phyloP scores from a whole-genome alignment of 1,139 yeast species.

The Suhomyces choctaworum region DNA sequence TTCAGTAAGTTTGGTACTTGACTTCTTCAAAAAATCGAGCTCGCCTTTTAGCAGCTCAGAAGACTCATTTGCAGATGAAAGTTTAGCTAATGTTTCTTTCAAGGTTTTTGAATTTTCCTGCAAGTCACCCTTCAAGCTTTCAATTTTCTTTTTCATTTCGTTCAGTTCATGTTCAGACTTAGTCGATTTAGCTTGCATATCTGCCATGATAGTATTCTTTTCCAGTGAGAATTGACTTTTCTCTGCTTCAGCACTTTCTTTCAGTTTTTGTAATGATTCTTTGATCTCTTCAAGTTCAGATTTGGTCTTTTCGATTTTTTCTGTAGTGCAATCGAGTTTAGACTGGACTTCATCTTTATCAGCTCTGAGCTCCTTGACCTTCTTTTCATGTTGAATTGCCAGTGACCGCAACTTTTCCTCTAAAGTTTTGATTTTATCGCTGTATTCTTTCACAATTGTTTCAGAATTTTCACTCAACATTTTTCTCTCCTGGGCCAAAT shows the following conservation, averaged over 20 bases:
- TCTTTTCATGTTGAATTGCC: conserved; percentile 15
- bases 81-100: too few species aligned
- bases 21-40: too few species aligned
- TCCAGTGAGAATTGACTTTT: too few species aligned
- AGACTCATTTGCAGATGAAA: too few species aligned
- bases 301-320: conserved; percentile 8
- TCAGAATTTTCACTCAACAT: conserved; percentile 52
- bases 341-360: conserved; percentile 14
- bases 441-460: conserved; percentile 47
- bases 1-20: too few species aligned
- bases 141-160: not conserved
- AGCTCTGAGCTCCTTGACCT: conserved; percentile 7
- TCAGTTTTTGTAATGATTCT: not conserved
- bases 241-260: too few species aligned
- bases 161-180: not conserved
- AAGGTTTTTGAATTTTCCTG: not conserved
- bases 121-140: not conserved
- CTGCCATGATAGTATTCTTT: too few species aligned
- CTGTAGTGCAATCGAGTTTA: conserved; percentile 5
- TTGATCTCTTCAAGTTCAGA: not conserved
- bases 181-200: too few species aligned
- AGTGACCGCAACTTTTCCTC: conserved; percentile 20
- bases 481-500: conserved; percentile 52
- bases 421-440: conserved; percentile 41
- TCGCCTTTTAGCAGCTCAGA: too few species aligned